Conservation (phyloP, 176 grass and related monocot genomes). For the Carex parvula region DNA sequence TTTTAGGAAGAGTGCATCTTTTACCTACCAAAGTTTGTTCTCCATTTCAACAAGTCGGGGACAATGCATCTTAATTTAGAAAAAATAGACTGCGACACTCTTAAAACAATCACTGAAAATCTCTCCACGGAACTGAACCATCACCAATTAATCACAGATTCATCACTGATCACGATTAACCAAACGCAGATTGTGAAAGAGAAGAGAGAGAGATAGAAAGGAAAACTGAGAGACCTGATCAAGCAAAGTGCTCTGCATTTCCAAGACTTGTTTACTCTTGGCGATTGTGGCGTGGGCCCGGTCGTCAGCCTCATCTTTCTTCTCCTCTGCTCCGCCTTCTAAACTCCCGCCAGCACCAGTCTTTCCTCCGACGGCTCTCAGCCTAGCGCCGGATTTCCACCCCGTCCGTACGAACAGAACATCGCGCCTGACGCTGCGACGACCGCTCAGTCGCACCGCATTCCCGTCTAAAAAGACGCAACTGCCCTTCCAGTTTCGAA, state of each 20-base stretch:
- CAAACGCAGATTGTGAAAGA: background rate
- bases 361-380: constrained; percentile 16
- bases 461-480: background rate
- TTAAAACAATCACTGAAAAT: background rate
- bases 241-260: constrained; percentile 24
- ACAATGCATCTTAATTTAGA: background rate
- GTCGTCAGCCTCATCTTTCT: constrained; percentile 17
- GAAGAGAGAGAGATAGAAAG: background rate
- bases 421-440: background rate
- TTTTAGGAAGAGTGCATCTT: background rate
- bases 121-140: background rate
- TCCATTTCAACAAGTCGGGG: background rate
- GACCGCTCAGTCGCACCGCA: background rate
- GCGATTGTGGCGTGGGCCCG: background rate
- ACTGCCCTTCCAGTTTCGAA: constrained; percentile 17
- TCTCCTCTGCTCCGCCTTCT: constrained; percentile 13
- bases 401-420: background rate
- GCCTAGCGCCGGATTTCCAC: background rate
- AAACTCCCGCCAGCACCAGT: constrained; percentile 13
- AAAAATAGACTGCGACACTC: background rate
- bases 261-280: constrained; percentile 18
- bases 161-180: background rate
- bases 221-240: background rate
- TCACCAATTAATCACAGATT: background rate
- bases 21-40: background rate